A percentile compares a stretch with the other conserved stretches of the same genome.
Evolutionary conservation across 192 early-diverging fungal species (phyloP).

Genomic region (Podochytrium sp.): DNA sequence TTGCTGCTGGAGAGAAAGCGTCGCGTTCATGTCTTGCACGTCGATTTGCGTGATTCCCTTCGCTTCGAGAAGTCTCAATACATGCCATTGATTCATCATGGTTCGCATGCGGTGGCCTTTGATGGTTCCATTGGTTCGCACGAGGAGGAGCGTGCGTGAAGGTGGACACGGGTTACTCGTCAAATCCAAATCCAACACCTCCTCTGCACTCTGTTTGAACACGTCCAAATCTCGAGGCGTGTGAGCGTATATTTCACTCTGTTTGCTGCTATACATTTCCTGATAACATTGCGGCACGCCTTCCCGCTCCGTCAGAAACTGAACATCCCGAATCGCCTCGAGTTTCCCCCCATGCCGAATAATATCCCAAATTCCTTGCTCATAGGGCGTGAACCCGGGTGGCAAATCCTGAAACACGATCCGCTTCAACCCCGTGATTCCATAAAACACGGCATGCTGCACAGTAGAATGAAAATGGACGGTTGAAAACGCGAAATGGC

Average conservation of each 20-base stretch:
- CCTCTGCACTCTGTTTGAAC: slow-evolving; percentile 17
- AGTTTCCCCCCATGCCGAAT: neutral
- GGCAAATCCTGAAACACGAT: slow-evolving; percentile 19
- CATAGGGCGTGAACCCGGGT: slow-evolving; percentile 12
- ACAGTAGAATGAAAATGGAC: slow-evolving; percentile 8
- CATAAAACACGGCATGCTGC: neutral
- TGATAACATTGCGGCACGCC: neutral
- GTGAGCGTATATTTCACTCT: neutral
- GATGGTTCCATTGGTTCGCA: slow-evolving; percentile 3
- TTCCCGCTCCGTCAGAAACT: neutral
- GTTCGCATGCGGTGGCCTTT: neutral
- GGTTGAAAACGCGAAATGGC: slow-evolving; percentile 20
- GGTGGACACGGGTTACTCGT: neutral
- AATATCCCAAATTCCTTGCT: slow-evolving; percentile 5
- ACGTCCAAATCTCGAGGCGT: neutral
- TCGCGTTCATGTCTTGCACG: neutral
- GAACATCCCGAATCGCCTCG: neutral
- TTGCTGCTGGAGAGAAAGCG: neutral
- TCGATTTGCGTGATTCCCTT: slow-evolving; percentile 18
- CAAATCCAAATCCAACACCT: slow-evolving; percentile 11
- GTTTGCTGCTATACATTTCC: slow-evolving; percentile 5
- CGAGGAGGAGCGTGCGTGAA: neutral
- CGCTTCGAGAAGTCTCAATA: slow-evolving; percentile 3
- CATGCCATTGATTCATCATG: slow-evolving; percentile 19
- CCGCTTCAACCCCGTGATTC: neutral